Conservation (phyloP, 2,329 filamentous ascomycete species). For the Hansfordia pulvinata region DNA sequence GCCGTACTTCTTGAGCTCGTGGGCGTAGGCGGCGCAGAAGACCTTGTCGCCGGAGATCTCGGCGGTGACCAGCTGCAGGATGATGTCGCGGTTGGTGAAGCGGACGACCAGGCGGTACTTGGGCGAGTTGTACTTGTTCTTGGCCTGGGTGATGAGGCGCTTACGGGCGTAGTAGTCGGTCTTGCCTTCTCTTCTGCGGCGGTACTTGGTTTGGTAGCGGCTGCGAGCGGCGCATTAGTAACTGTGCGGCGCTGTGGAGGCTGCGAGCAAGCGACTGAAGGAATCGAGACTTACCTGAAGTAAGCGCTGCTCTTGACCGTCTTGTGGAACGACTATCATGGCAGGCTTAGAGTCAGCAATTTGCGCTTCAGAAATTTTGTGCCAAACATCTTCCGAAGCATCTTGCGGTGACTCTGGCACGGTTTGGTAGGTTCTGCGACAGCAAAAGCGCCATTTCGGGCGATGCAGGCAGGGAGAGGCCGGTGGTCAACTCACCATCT, state of each 20-base stretch:
- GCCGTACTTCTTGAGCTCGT: conserved; percentile 96
- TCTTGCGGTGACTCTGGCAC: conserved; percentile 88
- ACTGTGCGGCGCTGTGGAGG: no score
- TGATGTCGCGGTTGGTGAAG: conserved; percentile 99
- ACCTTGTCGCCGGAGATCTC: conserved; percentile 98
- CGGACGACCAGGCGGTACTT: conserved; percentile 99
- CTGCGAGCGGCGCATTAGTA: conserved; percentile 32
- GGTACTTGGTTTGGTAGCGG: conserved; percentile 99
- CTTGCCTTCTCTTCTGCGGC: conserved; percentile 89
- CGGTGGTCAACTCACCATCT: conserved; percentile 50
- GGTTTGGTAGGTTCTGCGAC: no score
- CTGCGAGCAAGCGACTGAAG: conserved; percentile 1
- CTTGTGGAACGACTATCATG: conserved; percentile 74
- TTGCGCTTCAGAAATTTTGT: conserved; percentile 78
- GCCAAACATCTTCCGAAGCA: conserved; percentile 69
- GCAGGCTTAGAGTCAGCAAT: conserved; percentile 91
- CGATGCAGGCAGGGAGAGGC: conserved; percentile 17
- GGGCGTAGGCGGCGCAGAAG: conserved; percentile 80
- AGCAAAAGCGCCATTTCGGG: conserved; percentile 19
- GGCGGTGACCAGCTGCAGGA: conserved; percentile 91
- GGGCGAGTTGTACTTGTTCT: conserved; percentile 99
- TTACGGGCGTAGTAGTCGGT: conserved; percentile 99
- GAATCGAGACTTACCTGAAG: conserved; percentile 65
- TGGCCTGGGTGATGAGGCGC: conserved; percentile 98
- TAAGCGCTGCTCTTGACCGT: conserved; percentile 95